phyloP scores from a whole-genome alignment of 176 grass and related monocot species.

The Triticum aestivum region IWGSC_CS_RefSeq_v2.1 NC_057808.1:408172261-408172760 shows the following conservation, averaged over 20 bases:
- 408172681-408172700: not conserved
- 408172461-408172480: not conserved
- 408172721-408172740: not conserved
- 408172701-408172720: not conserved
- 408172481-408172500: constrained; percentile 11
- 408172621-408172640: too few relatives aligned
- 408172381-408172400: not conserved
- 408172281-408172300: not conserved
- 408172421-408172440: constrained; percentile 4
- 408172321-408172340: not conserved
- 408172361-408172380: not conserved
- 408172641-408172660: not conserved
- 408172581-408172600: not conserved
- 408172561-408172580: not conserved
- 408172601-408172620: not conserved
- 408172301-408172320: not conserved
- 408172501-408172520: constrained; percentile 62
- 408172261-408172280: not conserved
- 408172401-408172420: not conserved
- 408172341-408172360: not conserved
- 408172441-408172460: not conserved
- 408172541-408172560: not conserved
- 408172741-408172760: not conserved
- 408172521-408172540: constrained; percentile 37
- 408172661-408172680: not conserved